Evolutionary conservation across 805 yeast genomes (phyloP), one percentile per base, ranked within the genome.

Genomic region (Pichia scutulata): DNA sequence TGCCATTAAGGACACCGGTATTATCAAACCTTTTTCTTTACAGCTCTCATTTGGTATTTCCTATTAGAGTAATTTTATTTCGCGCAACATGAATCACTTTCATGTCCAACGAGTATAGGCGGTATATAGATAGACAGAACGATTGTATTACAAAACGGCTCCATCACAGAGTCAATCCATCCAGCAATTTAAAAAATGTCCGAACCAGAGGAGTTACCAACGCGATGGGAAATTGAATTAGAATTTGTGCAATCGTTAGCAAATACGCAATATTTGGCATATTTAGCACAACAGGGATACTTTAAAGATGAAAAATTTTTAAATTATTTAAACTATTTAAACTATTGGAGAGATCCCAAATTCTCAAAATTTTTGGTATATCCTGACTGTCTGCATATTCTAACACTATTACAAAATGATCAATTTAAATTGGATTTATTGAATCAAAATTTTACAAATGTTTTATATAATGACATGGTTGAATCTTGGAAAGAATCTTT

Each of bases 181-280:
- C 10, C 13, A 30, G 4, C n/a, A 2, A 12, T 26, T 8, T 6
- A 16, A 19, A 14, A 7, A 4, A 19, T 7, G 26, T 30, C 36
- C 19, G 42, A 39, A 21, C 4, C 16, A 28, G 18, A 28, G 40
- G 70, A 67, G 39, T 70, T 79, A n/a, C 89, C 92, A n/a, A 77
- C 86, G 6, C 66, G 95, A 51, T 88, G 92, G 88, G 96, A 87
- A 60, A 80, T 87, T 22, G 96, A 87, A 58, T 73, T 87, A n/a
- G 97, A 86, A 55, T 92, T 92, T 68, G 95, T 92, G 3, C 98
- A 92, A 68, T 84, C 96, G 16, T 73, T 92, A 33, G 88, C 96
- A 2, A 93, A 92, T 65, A 81, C 92, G 43, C 96, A 85, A 64
- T 92, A 90, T 62, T 74, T 92, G 50, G 83, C 88, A 56, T 89